Evolutionary conservation across 805 yeast genomes (phyloP), one percentile per base, ranked within the genome.

Genomic region (Metschnikowia baotianmanensis): DNA sequence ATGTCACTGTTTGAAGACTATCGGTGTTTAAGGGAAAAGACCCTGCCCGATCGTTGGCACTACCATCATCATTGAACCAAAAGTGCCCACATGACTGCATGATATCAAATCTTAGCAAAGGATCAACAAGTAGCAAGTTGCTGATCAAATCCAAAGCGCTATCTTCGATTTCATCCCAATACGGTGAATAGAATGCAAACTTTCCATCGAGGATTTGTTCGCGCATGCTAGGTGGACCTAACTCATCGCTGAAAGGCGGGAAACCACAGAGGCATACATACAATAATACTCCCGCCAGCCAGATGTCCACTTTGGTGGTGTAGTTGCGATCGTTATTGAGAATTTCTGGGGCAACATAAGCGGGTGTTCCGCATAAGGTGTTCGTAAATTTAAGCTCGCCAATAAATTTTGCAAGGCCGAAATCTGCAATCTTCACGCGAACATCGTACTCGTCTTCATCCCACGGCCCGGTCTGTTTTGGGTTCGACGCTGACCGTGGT

Each of bases 291-390:
- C 93, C 95, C 7, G 84, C 75, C 56, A 87, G 83, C 95, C 95
- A 86, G 58, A 86, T 62, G 58, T 86, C 95, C 10, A 82, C 88
- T 31, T 83, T 77, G 25, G 83, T 82, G 24, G 85, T 74, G 52
- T 86, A 86, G 49, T 72, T 69, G 23, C 82, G 59, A 28, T 68
- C 64, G 9, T 74, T 69, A 59, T 80, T 79, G 21, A 78, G 53
- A 6, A 86, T 83, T 54, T 86, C 95, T 0, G 95, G 95, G 0
- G 93, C 93, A 15, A 86, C 93, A 55, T 86, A 86, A 0, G 91
- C 88, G 0, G 95, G 95, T 0, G 95, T 86, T 2, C 95, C 95
- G 63, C 95, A 86, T 29, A 86, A 61, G 0, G 95, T 86, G 51
- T 80, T 80, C 8, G 95, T 83, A 56, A 83, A 83, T 45, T 80